Evolutionary conservation across 176 grass and related monocot genomes (phyloP).

Genomic region (Eleusine indica): DNA sequence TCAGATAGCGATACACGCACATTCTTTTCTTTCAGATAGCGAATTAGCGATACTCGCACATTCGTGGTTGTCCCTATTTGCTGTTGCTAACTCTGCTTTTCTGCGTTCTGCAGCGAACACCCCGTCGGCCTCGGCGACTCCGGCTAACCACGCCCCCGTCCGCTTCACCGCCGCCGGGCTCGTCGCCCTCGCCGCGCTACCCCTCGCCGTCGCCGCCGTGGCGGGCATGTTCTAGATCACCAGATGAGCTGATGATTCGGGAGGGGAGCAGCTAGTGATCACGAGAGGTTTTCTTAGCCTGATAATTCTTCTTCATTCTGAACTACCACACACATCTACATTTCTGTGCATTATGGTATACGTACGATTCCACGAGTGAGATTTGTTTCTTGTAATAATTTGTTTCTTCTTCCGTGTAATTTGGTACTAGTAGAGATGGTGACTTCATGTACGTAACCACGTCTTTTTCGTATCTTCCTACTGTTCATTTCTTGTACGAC

Average conservation of each 20-base stretch:
- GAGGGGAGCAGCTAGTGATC: background rate
- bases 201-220: constrained; percentile 11
- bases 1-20: background rate
- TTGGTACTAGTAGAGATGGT: constrained; percentile 4
- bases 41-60: background rate
- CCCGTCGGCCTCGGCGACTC: constrained; percentile 11
- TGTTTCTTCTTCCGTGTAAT: background rate
- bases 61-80: background rate
- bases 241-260: background rate
- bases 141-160: background rate
- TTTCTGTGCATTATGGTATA: constrained; percentile 32
- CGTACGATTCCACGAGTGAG: background rate
- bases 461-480: background rate
- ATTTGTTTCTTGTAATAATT: constrained; percentile 23
- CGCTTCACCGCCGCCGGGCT: constrained; percentile 28
- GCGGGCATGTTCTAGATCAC: constrained; percentile 28
- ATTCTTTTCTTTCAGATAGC: background rate
- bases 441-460: background rate
- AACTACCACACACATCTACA: constrained; percentile 3
- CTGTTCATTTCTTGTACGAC: background rate
- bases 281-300: background rate
- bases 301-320: constrained; percentile 38
- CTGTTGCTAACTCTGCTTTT: background rate
- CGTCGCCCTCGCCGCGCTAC: constrained; percentile 23
- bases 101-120: constrained; percentile 29